Evolutionary conservation across 345 rosid species (phyloP), one percentile per base, ranked within the genome.

Genomic region (Acer campestre): DNA sequence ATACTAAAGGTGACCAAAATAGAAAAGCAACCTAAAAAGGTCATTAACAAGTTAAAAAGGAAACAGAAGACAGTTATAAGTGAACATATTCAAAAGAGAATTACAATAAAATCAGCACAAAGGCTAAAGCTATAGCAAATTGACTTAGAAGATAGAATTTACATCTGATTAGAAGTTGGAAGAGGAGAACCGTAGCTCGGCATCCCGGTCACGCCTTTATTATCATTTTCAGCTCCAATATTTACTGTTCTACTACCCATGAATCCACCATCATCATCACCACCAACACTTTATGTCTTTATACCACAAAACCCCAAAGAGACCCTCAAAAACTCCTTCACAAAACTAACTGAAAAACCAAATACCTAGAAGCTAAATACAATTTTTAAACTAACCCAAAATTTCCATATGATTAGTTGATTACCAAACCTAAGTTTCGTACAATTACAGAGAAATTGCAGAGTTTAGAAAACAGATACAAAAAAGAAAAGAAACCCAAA

Each of bases 101-200:
- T 13, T 6, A 23, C 31, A 61, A 12, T 6, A 59, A 61, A 61
- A 23, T 11, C 14, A 0, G 31, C 13, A 61, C 35, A 23, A 61
- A 27, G 27, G 35, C 51, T n/a, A 27, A 27, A 29, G 6, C 13
- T 17, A 3, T 3, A 70, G 22, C 22, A 53, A 53, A 27, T 9
- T 70, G 62, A 40, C 2, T 55, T 4, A 55, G 8, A 23, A 59
- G 29, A 71, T 42, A 66, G 70, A 65, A 72, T 56, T 80, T 77
- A 90, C 93, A 79, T 78, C 74, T 83, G 75, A 83, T 75, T 89
- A n/a, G 88, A 82, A 75, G 67, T 78, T 11, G 93, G 69, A 56
- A 73, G 61, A 6, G 85, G 31, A 66, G 90, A 87, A 70, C 80
- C 81, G 69, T 82, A 86, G 84, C 91, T 85, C 70, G 90, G 90